Evolutionary conservation across 1,284 basidiomycete species (phyloP).

Genomic region (Ceratobasidium papillatum): DNA sequence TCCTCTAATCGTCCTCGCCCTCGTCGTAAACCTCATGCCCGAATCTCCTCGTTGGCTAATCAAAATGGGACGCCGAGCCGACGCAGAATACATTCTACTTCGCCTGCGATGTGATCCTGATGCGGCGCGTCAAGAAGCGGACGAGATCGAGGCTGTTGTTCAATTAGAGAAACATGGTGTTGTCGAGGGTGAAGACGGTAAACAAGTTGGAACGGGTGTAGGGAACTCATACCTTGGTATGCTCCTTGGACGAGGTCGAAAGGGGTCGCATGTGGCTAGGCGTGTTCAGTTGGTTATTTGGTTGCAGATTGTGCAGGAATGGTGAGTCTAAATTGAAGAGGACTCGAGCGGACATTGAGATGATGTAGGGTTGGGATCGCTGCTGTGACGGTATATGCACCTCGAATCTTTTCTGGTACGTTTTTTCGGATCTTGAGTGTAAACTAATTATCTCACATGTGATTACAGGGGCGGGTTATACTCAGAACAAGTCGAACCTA

Average conservation of each 20-base stretch:
- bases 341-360: neutral
- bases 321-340: conserved; percentile 43
- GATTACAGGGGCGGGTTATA: conserved; percentile 18
- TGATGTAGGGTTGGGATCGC: conserved; percentile 61
- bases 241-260: conserved; percentile 30
- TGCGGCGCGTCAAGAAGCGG: conserved; percentile 47
- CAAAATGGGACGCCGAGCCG: conserved; percentile 60
- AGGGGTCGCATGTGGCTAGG: conserved; percentile 56
- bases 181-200: neutral
- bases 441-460: neutral
- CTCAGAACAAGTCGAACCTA: conserved; percentile 25
- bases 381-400: conserved; percentile 62
- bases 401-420: conserved; percentile 61
- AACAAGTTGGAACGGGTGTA: conserved; percentile 13
- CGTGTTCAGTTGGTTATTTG: conserved; percentile 60
- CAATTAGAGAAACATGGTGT: conserved; percentile 53
- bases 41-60: conserved; percentile 68
- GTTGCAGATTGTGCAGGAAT: conserved; percentile 63
- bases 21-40: conserved; percentile 58
- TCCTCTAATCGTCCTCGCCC: conserved; percentile 54
- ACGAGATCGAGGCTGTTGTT: conserved; percentile 58
- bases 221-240: conserved; percentile 34
- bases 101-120: conserved; percentile 49
- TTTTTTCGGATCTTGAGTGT: conserved; percentile 40
- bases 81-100: conserved; percentile 58